Evolutionary conservation across 345 rosid genomes (phyloP).

Genomic region (Psidium friedrichsthalianum): DNA sequence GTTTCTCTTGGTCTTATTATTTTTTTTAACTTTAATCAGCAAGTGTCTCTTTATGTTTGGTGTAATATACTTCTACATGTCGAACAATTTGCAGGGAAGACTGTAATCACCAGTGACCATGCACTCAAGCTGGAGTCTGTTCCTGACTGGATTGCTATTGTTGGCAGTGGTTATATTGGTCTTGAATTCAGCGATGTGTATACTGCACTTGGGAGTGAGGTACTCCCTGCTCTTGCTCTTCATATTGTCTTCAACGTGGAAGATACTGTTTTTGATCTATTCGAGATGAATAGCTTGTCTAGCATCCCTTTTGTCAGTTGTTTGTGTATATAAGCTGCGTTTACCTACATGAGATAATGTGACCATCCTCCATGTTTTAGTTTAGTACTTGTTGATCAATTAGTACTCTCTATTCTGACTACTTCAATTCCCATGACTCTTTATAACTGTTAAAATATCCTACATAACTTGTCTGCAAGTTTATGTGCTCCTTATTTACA

Average conservation of each 20-base stretch:
- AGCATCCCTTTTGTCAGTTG: not conserved
- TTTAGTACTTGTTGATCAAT: not conserved
- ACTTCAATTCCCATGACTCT: not conserved
- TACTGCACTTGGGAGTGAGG: conserved; percentile 99
- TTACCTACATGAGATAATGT: not conserved
- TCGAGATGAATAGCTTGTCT: not conserved
- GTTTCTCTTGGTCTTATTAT: not conserved
- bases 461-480: not conserved
- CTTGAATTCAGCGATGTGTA: conserved; percentile 99
- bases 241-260: not conserved
- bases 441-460: not conserved
- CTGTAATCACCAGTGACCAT: conserved; percentile 98
- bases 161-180: conserved; percentile 99
- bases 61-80: not conserved
- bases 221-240: conserved; percentile 8
- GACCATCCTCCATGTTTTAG: not conserved
- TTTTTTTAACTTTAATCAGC: too few relatives aligned
- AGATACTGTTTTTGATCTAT: not conserved
- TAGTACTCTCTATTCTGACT: not conserved
- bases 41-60: not conserved
- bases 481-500: not conserved
- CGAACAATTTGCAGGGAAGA: conserved; percentile 61
- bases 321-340: not conserved
- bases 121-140: conserved; percentile 92
- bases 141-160: conserved; percentile 97